Percentiles rank a stretch among this genome's conserved stretches.
Conservation (phyloP, 331 rosid genomes). For the Malus hybrid region DNA sequence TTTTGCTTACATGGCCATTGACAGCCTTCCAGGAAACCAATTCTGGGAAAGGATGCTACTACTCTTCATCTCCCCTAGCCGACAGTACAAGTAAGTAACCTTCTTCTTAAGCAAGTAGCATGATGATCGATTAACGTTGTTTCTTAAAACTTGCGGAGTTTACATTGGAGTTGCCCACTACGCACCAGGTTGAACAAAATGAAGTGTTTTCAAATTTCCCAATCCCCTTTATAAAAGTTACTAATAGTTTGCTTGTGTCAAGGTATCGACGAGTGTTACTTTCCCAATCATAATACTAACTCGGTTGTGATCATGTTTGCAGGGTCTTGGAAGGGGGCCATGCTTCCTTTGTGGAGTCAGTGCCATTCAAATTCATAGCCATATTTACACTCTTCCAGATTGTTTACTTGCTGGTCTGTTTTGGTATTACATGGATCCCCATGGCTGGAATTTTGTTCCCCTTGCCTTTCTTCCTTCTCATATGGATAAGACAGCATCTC, state of each 20-base stretch:
- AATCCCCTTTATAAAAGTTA: not conserved
- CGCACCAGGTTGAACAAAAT: not conserved
- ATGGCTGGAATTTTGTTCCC: constrained; percentile 89
- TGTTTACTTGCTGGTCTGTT: constrained; percentile 61
- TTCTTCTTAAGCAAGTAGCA: not conserved
- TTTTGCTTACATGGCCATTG: constrained; percentile 89
- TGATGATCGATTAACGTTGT: not conserved
- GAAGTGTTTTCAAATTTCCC: not conserved
- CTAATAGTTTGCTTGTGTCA: not conserved
- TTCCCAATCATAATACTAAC: not conserved
- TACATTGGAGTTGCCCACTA: not conserved
- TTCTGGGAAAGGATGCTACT: constrained; percentile 82
- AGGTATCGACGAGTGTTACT: not conserved
- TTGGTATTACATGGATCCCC: constrained; percentile 91
- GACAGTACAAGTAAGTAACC: constrained; percentile 60
- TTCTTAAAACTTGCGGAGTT: not conserved
- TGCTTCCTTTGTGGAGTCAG: constrained; percentile 78
- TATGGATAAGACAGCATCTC: constrained; percentile 56
- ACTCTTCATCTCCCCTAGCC: constrained; percentile 49
- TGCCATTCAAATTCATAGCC: constrained; percentile 50
- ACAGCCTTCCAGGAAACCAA: constrained; percentile 90
- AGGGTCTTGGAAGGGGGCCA: constrained; percentile 73
- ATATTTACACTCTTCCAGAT: constrained; percentile 69
- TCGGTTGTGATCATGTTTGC: not conserved
- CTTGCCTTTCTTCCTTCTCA: constrained; percentile 65